Conservation (phyloP, 2,329 filamentous ascomycete species). For the Alternaria brassicicola region DNA sequence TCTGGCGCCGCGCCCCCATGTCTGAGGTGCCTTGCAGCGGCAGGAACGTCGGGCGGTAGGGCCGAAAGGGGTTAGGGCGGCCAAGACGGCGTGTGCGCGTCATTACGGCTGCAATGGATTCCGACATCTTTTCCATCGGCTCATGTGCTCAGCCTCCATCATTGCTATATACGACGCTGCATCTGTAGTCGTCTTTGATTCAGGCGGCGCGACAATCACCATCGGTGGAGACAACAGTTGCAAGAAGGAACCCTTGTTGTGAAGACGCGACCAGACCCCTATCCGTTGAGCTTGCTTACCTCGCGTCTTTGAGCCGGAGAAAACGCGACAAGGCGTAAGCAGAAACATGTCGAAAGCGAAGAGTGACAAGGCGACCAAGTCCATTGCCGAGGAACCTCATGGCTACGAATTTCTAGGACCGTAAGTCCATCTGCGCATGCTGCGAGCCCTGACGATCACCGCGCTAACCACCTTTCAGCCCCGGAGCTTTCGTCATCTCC, state of each 20-base stretch:
- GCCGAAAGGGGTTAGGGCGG: conserved; percentile 9
- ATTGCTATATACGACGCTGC: conserved; percentile 16
- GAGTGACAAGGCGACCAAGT: conserved; percentile 13
- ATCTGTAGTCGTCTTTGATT: background rate
- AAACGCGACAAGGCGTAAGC: conserved; percentile 3
- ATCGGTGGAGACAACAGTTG: background rate
- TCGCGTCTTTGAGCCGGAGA: conserved; percentile 1
- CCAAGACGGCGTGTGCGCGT: conserved; percentile 15
- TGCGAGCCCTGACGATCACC: background rate
- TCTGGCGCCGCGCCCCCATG: conserved; percentile 17
- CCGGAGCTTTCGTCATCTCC: conserved; percentile 77
- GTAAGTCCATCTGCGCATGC: conserved; percentile 32
- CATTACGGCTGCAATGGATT: conserved; percentile 22
- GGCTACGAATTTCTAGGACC: conserved; percentile 51
- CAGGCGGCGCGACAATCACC: conserved; percentile 8
- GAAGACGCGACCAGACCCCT: conserved; percentile 19
- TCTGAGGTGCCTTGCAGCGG: conserved; percentile 15
- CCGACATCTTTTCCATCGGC: conserved; percentile 27
- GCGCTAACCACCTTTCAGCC: conserved; percentile 55
- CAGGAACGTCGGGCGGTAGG: conserved; percentile 17
- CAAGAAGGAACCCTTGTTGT: conserved; percentile 1
- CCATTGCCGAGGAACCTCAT: conserved; percentile 38
- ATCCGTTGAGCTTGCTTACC: conserved; percentile 17
- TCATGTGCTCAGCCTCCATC: conserved; percentile 16
- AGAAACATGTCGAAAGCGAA: conserved; percentile 36